Conservation (phyloP, 129 eudicot species). For the Saussurea involucrata region DNA sequence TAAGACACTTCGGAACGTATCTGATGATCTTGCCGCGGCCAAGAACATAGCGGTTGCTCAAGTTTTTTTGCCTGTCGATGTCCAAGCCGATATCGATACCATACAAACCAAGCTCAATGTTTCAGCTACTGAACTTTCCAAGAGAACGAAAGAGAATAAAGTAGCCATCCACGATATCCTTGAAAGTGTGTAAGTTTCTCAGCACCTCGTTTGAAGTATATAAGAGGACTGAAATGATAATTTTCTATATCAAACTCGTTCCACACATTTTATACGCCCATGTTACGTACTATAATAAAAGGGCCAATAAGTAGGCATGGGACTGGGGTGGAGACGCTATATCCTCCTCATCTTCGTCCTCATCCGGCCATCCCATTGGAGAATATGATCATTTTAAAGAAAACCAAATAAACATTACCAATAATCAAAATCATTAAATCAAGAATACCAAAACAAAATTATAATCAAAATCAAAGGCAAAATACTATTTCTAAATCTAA, state of each 20-base stretch:
- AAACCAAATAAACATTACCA: too few relatives aligned
- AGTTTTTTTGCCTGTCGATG: constrained; percentile 57
- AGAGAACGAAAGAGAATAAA: constrained; percentile 58
- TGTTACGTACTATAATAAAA: background rate
- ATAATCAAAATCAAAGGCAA: too few relatives aligned
- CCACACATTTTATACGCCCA: background rate
- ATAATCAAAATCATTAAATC: too few relatives aligned
- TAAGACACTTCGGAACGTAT: constrained; percentile 60
- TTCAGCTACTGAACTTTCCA: constrained; percentile 61
- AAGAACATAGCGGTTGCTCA: constrained; percentile 63
- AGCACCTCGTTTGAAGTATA: background rate
- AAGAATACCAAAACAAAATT: too few relatives aligned
- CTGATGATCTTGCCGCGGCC: constrained; percentile 85
- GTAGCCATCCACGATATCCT: constrained; percentile 47
- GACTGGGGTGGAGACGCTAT: too few relatives aligned
- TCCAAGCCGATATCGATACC: constrained; percentile 70
- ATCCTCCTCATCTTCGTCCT: too few relatives aligned
- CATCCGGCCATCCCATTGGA: too few relatives aligned
- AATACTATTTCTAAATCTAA: too few relatives aligned
- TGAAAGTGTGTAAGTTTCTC: constrained; percentile 55
- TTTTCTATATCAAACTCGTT: background rate
- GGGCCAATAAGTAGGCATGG: background rate
- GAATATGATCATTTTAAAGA: too few relatives aligned
- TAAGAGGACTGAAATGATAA: background rate
- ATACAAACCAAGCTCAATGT: constrained; percentile 61